These are phyloP conservation scores for Ogataea corticis DNA, from an alignment of 805 yeast species.

Conservation along the genomic window DNA sequence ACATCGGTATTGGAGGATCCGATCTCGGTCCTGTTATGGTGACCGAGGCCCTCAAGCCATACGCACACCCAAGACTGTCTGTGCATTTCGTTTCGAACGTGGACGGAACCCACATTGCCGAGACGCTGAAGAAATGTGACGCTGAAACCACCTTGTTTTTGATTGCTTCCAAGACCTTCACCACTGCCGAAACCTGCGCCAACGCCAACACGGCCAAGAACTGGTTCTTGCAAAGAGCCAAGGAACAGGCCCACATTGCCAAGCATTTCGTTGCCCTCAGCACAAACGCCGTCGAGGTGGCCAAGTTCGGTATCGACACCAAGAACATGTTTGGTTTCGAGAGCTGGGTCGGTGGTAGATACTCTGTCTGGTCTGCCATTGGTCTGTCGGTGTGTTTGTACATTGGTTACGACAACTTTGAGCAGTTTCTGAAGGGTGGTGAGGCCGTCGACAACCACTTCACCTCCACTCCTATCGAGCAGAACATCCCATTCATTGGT, in stretches of 20 bases:
- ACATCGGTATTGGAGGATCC: constrained; percentile 98
- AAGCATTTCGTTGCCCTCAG: constrained; percentile 97
- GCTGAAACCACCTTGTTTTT: constrained; percentile 92
- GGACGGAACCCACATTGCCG: constrained; percentile 97
- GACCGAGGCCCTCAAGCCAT: constrained; percentile 94
- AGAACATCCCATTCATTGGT: constrained; percentile 91
- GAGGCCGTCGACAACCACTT: constrained; percentile 96
- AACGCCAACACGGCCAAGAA: constrained; percentile 93
- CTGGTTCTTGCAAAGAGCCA: constrained; percentile 76
- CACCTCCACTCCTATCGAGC: constrained; percentile 75
- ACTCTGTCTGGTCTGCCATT: constrained; percentile 99
- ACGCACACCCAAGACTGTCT: constrained; percentile 68
- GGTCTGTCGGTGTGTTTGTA: constrained; percentile 94
- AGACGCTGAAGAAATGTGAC: constrained; percentile 72
- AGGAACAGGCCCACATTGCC: constrained; percentile 73
- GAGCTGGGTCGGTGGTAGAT: constrained; percentile 99
- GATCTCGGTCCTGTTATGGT: constrained; percentile 99
- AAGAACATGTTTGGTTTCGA: constrained; percentile 98
- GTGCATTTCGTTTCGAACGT: constrained; percentile 97
- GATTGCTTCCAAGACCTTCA: constrained; percentile 96
- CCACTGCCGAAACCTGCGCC: constrained; percentile 97
- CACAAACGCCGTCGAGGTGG: constrained; percentile 88
- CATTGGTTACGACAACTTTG: constrained; percentile 95
- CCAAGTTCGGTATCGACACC: constrained; percentile 95
- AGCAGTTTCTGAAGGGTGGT: constrained; percentile 91